Evolutionary conservation across 2,329 filamentous ascomycete species (phyloP).

Genomic region (Ascochyta viciae-villosae): DNA sequence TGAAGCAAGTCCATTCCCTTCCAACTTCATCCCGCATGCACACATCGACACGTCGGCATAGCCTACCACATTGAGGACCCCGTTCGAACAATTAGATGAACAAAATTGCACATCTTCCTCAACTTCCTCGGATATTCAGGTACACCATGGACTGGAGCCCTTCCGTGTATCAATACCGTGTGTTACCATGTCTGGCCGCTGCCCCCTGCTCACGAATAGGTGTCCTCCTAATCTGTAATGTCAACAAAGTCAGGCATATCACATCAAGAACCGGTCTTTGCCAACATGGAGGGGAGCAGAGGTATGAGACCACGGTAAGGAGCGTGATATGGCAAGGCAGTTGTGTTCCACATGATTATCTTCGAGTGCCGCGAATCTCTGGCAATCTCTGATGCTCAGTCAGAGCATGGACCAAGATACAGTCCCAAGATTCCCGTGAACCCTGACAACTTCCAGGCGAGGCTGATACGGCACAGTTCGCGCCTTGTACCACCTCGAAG

Average conservation of each 20-base stretch:
- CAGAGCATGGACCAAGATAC: constrained; percentile 7
- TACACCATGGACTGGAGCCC: not conserved
- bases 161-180: not conserved
- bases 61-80: not conserved
- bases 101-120: not conserved
- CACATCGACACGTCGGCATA: not conserved
- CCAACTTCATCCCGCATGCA: constrained; percentile 20
- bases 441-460: constrained; percentile 10
- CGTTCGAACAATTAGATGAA: not conserved
- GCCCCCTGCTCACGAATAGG: not conserved
- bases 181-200: not conserved
- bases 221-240: not conserved
- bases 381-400: not conserved
- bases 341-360: not conserved
- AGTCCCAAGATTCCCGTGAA: constrained; percentile 7
- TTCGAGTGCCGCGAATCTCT: not conserved
- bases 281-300: not conserved
- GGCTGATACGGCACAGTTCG: constrained; percentile 20
- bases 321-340: not conserved
- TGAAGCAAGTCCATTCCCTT: constrained; percentile 3
- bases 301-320: not conserved
- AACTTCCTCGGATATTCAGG: not conserved
- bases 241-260: not conserved
- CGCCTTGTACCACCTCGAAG: constrained; percentile 29
- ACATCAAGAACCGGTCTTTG: not conserved